Percentiles rank a stretch among this genome's conserved stretches.
These are phyloP conservation scores for Mortierella sp. DNA, from an alignment of 371 early-diverging fungal species.

Conservation along the genomic window DNA sequence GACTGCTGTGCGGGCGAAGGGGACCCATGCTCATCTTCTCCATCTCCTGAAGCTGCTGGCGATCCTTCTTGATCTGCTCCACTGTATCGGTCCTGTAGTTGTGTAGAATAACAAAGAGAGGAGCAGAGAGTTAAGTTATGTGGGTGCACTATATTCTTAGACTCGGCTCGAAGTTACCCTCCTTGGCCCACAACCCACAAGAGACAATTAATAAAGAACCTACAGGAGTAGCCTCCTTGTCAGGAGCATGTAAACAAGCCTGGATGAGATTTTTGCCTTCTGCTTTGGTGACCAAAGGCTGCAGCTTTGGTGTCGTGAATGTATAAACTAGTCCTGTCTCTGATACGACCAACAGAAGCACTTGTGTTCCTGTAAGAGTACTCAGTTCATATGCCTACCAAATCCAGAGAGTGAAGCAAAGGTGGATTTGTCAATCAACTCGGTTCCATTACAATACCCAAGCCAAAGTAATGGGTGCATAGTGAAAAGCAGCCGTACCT, in stretches of 20 bases:
- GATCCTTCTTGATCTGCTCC: conserved; percentile 10
- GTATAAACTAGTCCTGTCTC: conserved; percentile 99
- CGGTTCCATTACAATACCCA: not conserved
- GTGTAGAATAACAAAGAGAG: not conserved
- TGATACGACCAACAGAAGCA: conserved; percentile 94
- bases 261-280: conserved; percentile 97
- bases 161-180: too few species aligned
- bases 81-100: conserved; percentile 15
- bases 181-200: not conserved
- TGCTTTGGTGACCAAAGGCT: conserved; percentile 93
- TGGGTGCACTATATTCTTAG: too few species aligned
- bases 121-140: not conserved
- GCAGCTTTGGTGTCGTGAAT: conserved; percentile 97
- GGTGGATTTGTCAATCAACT: not conserved
- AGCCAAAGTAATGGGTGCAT: conserved; percentile 2
- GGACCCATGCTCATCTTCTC: conserved; percentile 10
- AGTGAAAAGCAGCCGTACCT: conserved; percentile 59
- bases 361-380: conserved; percentile 97
- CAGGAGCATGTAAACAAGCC: conserved; percentile 91
- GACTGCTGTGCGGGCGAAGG: conserved; percentile 12
- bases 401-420: not conserved
- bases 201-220: not conserved
- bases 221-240: conserved; percentile 57
- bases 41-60: conserved; percentile 13
- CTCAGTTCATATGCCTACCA: conserved; percentile 93